Percentiles rank a stretch among this genome's conserved stretches.
Evolutionary conservation across 306 rosid genomes (phyloP).

Genomic region (Fagus crenata): DNA sequence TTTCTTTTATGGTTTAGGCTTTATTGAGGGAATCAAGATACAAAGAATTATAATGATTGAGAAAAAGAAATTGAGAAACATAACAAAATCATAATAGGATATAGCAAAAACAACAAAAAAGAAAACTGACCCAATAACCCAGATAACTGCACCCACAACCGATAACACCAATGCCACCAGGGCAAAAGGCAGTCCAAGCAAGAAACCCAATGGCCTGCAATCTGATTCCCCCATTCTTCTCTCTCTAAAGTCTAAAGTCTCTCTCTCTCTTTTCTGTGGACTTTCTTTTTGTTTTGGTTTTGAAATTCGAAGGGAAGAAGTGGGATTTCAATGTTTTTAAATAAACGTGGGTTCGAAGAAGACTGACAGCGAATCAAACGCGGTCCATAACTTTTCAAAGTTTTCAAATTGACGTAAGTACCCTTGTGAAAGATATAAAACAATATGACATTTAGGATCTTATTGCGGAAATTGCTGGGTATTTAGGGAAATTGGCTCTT

Average conservation of each 20-base stretch:
- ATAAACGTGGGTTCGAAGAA: background rate
- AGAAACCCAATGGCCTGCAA: slow-evolving; percentile 82
- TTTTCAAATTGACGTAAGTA: background rate
- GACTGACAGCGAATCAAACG: background rate
- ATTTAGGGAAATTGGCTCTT: background rate
- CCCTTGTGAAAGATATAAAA: background rate
- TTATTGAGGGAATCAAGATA: background rate
- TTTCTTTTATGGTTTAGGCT: background rate
- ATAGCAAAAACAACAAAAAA: background rate
- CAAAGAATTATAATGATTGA: background rate
- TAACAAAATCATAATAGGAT: no score
- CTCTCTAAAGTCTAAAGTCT: background rate
- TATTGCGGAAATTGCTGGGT: background rate
- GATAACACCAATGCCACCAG: slow-evolving; percentile 61
- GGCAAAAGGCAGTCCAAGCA: slow-evolving; percentile 82
- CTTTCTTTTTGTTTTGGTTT: background rate
- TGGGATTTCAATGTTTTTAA: background rate
- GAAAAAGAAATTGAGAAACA: background rate
- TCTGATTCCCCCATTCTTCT: slow-evolving; percentile 42
- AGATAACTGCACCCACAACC: slow-evolving; percentile 65
- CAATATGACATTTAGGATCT: background rate
- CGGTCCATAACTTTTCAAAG: background rate
- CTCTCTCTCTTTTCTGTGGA: no score
- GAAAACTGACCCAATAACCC: slow-evolving; percentile 65
- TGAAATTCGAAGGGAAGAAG: slow-evolving; percentile 3